Evolutionary conservation across 306 rosid species (phyloP).

Genomic region (Trifolium dubium): DNA sequence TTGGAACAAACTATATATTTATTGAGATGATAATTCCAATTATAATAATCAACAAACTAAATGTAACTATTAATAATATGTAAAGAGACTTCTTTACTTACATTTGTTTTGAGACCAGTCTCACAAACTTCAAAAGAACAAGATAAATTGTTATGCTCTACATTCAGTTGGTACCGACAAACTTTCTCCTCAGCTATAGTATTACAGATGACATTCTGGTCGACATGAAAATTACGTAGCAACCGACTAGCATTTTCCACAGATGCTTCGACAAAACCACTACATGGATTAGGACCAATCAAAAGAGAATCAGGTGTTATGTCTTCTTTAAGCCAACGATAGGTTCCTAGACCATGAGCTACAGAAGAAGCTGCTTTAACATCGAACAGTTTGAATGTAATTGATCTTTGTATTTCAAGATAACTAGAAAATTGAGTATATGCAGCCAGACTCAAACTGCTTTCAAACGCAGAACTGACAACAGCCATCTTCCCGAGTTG

Average conservation of each 20-base stretch:
- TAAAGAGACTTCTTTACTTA: conserved; percentile 49
- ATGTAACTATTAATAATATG: conserved; percentile 5
- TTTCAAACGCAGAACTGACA: conserved; percentile 89
- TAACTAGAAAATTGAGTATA: conserved; percentile 79
- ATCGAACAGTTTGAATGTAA: conserved; percentile 47
- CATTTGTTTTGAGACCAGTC: conserved; percentile 68
- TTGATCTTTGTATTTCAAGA: conserved; percentile 66
- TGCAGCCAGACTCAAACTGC: conserved; percentile 88
- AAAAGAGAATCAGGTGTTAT: conserved; percentile 59
- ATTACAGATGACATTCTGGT: conserved; percentile 52
- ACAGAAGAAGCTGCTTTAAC: conserved; percentile 51
- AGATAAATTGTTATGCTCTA: conserved; percentile 54
- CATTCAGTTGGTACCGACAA: conserved; percentile 50
- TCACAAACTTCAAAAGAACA: conserved; percentile 67
- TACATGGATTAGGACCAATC: conserved; percentile 57
- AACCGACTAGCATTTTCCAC: conserved; percentile 64
- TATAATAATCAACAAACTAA: conserved; percentile 2
- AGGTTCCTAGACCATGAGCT: conserved; percentile 95
- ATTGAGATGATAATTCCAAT: conserved; percentile 7
- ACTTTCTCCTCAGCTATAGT: conserved; percentile 55
- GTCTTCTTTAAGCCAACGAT: conserved; percentile 88
- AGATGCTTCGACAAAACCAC: conserved; percentile 82
- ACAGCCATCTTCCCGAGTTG: conserved; percentile 86
- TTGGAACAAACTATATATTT: conserved; percentile 6
- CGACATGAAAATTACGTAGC: conserved; percentile 61